Evolutionary conservation across 441 rosid genomes (phyloP).

Genomic region (Capsella rubella): DNA sequence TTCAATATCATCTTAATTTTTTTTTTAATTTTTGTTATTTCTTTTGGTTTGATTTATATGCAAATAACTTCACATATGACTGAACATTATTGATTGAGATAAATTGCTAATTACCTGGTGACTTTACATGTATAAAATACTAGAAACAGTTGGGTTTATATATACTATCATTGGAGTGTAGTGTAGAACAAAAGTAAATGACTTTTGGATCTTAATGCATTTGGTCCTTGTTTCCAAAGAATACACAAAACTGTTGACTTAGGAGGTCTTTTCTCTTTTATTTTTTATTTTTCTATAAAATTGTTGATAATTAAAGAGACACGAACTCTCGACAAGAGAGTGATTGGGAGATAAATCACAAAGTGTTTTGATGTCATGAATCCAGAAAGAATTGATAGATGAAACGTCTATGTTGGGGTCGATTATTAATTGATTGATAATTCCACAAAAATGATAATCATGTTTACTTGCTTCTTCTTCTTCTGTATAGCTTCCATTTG

Average conservation of each 20-base stretch:
- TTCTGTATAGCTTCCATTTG: neutral
- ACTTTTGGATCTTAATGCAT: conserved; percentile 1
- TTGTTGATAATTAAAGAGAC: conserved; percentile 28
- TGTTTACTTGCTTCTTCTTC: neutral
- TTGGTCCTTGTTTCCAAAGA: conserved; percentile 11
- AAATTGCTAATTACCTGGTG: neutral
- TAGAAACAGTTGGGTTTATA: neutral
- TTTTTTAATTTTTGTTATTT: neutral
- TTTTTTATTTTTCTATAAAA: neutral
- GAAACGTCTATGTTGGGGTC: conserved; percentile 12
- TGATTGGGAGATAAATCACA: conserved; percentile 26
- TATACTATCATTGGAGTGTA: neutral
- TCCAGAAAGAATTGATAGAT: neutral
- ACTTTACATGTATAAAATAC: neutral
- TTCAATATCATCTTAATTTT: neutral
- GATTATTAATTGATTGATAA: conserved; percentile 27
- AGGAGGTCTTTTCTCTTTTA: conserved; percentile 6
- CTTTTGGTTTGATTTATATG: neutral
- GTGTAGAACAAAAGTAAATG: conserved; percentile 3
- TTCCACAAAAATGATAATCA: conserved; percentile 15
- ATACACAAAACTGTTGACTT: neutral
- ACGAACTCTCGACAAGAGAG: conserved; percentile 33
- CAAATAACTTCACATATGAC: neutral
- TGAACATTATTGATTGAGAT: neutral
- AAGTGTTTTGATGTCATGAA: conserved; percentile 20